A percentile compares a stretch with the other conserved stretches of the same genome.
Evolutionary conservation across 2,329 filamentous ascomycete genomes (phyloP).

Genomic region (Mycosphaerella arachidis): DNA sequence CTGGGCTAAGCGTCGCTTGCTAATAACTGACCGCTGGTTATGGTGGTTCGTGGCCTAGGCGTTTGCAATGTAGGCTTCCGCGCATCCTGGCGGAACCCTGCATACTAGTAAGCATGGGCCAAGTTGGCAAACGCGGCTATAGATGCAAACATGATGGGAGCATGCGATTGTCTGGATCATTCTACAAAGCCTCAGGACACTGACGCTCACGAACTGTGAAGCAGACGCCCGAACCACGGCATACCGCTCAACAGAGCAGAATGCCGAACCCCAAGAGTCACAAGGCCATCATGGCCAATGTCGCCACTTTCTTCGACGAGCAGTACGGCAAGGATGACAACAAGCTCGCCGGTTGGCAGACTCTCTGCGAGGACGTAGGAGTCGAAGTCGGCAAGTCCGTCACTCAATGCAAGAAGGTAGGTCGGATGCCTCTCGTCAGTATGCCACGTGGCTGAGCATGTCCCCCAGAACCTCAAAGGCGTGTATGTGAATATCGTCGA

Average conservation of each 20-base stretch:
- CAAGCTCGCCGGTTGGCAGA: slow-evolving; percentile 12
- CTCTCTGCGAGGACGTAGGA: slow-evolving; percentile 19
- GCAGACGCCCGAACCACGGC: no score
- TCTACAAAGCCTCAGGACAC: no score
- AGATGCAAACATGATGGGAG: no score
- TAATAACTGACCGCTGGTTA: not conserved
- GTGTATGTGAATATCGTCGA: slow-evolving; percentile 21
- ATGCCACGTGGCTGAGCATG: not conserved
- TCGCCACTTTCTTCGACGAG: not conserved
- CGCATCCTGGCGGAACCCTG: no score
- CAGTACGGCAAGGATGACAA: slow-evolving; percentile 4
- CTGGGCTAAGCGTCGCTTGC: not conserved
- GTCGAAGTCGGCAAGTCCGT: slow-evolving; percentile 10
- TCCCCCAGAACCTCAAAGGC: slow-evolving; percentile 10
- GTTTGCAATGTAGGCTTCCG: no score
- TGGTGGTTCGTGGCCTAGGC: no score
- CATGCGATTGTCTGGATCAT: no score
- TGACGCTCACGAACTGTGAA: no score
- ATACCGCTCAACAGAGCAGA: no score
- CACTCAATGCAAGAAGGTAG: slow-evolving; percentile 22
- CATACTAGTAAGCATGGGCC: no score
- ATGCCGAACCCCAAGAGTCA: no score
- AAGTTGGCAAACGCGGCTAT: no score
- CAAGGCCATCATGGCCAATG: not conserved
- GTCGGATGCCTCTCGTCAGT: not conserved